Percentiles rank a stretch among this genome's conserved stretches.
These are phyloP conservation scores for Hyphopichia buzzinii DNA, from an alignment of 1,139 yeast genomes.

Conservation along the genomic window DNA sequence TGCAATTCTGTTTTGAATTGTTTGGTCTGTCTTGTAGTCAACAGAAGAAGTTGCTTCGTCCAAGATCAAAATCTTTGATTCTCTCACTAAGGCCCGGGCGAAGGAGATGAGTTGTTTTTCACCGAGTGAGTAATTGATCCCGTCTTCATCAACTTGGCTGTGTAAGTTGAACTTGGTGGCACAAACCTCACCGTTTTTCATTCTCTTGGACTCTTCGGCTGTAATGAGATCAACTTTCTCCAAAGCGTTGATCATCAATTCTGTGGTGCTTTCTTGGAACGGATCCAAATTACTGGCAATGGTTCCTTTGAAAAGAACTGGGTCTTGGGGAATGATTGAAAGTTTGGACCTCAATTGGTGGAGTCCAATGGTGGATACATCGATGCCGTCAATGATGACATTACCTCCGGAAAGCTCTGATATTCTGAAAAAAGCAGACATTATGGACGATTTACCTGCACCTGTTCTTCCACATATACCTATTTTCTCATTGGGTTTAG, in stretches of 20 bases:
- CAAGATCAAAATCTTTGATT: conserved; percentile 61
- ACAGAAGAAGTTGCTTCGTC: conserved; percentile 87
- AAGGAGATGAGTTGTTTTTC: conserved; percentile 74
- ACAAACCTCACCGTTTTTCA: conserved; percentile 4
- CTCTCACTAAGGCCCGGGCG: conserved; percentile 75
- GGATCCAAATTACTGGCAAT: conserved; percentile 31
- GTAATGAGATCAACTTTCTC: conserved; percentile 33
- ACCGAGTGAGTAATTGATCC: conserved; percentile 72
- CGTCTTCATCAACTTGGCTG: conserved; percentile 68
- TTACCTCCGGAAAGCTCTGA: conserved; percentile 14
- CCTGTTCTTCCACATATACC: conserved; percentile 25
- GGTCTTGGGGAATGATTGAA: conserved; percentile 32
- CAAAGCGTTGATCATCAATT: conserved; percentile 32
- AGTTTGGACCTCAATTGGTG: conserved; percentile 18
- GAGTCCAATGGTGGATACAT: conserved; percentile 21
- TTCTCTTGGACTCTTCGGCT: conserved; percentile 14
- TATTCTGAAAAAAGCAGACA: conserved; percentile 19
- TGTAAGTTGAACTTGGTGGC: conserved; percentile 66
- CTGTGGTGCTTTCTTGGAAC: conserved; percentile 27
- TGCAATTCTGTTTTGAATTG: conserved; percentile 63
- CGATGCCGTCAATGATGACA: conserved; percentile 17
- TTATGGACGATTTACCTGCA: conserved; percentile 23
- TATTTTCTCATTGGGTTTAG: conserved; percentile 15
- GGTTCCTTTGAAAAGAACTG: conserved; percentile 28
- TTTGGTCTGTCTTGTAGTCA: conserved; percentile 73